Conservation (phyloP, 75 land plant genomes). For the Sequoia sempervirens region DNA sequence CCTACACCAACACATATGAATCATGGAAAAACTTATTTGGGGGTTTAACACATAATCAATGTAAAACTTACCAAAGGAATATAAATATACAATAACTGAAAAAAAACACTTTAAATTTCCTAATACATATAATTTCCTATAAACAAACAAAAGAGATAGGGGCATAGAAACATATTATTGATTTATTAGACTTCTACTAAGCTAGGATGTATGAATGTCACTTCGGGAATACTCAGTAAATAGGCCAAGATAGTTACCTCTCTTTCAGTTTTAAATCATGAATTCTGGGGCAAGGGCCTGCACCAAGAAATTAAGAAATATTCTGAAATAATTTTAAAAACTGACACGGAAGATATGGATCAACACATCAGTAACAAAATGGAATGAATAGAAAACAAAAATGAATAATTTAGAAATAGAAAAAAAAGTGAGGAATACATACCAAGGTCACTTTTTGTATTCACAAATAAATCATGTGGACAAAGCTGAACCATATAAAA, state of each 20-base stretch:
- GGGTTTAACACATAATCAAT: neutral
- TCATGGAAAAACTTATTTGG: conserved; percentile 11
- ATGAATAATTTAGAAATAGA: neutral
- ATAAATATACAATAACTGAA: neutral
- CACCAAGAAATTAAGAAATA: conserved; percentile 11
- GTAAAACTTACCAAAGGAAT: neutral
- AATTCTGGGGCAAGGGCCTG: conserved; percentile 80
- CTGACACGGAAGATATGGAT: neutral
- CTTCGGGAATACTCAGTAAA: neutral
- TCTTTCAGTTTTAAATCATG: conserved; percentile 90
- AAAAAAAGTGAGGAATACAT: conserved; percentile 10
- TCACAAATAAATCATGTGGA: conserved; percentile 93
- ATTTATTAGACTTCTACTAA: neutral
- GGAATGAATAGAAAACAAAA: neutral
- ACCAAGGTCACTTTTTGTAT: conserved; percentile 93
- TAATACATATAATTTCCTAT: neutral
- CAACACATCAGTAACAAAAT: neutral
- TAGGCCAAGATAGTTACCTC: conserved; percentile 36
- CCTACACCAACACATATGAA: conserved; percentile 29
- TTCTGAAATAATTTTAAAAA: neutral
- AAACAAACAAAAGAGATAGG: neutral
- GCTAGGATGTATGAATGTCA: neutral
- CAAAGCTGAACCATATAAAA: conserved; percentile 85
- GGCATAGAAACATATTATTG: neutral
- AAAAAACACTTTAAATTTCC: neutral